Evolutionary conservation across 2,329 filamentous ascomycete genomes (phyloP).

Genomic region (Venturia nashicola): DNA sequence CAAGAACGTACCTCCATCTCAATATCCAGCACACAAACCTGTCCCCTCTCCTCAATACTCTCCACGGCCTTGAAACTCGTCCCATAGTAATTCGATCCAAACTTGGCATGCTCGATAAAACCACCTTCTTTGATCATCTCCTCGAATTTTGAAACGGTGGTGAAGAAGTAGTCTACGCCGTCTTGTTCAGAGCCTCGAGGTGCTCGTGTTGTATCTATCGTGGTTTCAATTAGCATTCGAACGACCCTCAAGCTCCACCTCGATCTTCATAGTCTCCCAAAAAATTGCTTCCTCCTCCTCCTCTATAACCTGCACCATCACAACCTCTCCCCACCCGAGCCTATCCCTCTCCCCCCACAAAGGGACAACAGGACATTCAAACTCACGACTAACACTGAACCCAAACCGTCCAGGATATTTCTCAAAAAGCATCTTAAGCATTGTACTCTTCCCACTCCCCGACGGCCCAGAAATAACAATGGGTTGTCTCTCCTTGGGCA

Average conservation of each 20-base stretch:
- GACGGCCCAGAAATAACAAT: conserved; percentile 71
- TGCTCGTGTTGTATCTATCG: conserved; percentile 63
- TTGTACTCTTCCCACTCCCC: conserved; percentile 71
- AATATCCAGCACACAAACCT: conserved; percentile 79
- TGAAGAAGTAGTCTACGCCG: conserved; percentile 73
- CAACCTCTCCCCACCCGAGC: no score
- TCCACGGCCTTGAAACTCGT: conserved; percentile 70
- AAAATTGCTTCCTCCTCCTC: no score
- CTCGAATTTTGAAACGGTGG: conserved; percentile 53
- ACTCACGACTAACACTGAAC: conserved; percentile 34
- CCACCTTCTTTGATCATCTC: conserved; percentile 53
- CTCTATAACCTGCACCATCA: no score
- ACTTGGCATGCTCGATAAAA: conserved; percentile 81
- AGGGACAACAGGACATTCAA: conserved; percentile 14
- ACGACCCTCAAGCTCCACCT: no score
- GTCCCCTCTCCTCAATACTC: conserved; percentile 57
- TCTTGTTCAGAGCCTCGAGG: conserved; percentile 65
- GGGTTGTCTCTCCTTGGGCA: conserved; percentile 33
- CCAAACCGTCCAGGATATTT: conserved; percentile 55
- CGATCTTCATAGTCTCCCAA: no score
- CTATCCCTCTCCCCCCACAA: no score
- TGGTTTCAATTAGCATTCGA: background rate
- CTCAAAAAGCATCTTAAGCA: conserved; percentile 60
- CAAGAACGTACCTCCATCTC: conserved; percentile 68
- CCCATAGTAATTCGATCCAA: conserved; percentile 78